Conservation (phyloP, 106 monocot genomes). For the Chionographis japonica region DNA sequence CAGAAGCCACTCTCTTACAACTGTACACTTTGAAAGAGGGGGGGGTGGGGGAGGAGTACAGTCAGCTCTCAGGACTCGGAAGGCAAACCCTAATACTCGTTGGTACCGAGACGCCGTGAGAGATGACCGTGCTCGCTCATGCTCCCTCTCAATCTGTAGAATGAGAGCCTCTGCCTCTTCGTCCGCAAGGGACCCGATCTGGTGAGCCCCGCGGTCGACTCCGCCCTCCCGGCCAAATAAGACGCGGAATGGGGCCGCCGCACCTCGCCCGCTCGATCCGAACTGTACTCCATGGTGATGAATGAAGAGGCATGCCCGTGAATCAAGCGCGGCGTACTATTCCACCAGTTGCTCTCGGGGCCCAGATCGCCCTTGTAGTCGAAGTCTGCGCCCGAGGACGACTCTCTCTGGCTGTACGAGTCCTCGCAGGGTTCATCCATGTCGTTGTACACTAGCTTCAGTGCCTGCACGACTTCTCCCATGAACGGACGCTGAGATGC, state of each 20-base stretch:
- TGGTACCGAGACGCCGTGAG: slow-evolving; percentile 17
- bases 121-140: slow-evolving; percentile 68
- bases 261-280: slow-evolving; percentile 47
- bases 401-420: slow-evolving; percentile 45
- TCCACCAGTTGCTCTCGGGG: slow-evolving; percentile 52
- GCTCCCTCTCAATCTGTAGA: slow-evolving; percentile 63
- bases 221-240: slow-evolving; percentile 24
- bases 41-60: too few relatives aligned
- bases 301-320: slow-evolving; percentile 45
- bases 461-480: slow-evolving; percentile 93
- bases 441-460: slow-evolving; percentile 75
- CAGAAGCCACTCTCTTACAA: too few relatives aligned
- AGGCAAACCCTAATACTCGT: slow-evolving; percentile 17
- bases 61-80: background rate
- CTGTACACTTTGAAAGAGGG: too few relatives aligned
- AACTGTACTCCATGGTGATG: slow-evolving; percentile 77
- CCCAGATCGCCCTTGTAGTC: slow-evolving; percentile 38
- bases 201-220: slow-evolving; percentile 28
- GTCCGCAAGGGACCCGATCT: slow-evolving; percentile 70
- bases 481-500: slow-evolving; percentile 86
- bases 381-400: slow-evolving; percentile 32
- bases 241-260: slow-evolving; percentile 32
- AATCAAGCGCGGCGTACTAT: slow-evolving; percentile 21
- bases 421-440: slow-evolving; percentile 41
- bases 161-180: slow-evolving; percentile 30